phyloP scores from a whole-genome alignment of 306 rosid species.

The Castanopsis chinensis region DNA sequence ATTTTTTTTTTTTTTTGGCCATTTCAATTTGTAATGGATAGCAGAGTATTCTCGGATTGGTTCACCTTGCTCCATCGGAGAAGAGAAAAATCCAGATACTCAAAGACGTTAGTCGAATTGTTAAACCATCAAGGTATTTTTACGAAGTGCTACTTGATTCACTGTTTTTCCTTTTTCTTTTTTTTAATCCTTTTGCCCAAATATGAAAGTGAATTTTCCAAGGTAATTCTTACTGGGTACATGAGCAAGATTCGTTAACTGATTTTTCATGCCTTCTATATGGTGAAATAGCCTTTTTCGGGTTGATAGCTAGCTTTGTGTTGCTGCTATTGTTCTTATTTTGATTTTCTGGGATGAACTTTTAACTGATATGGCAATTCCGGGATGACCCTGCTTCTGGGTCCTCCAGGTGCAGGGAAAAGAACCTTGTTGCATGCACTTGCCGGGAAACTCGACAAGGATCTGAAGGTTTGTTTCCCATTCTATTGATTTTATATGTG shows the following conservation, averaged over 20 bases:
- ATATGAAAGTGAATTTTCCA: not conserved
- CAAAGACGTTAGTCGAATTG: constrained; percentile 58
- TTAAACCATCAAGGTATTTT: constrained; percentile 73
- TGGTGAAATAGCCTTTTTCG: not conserved
- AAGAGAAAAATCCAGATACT: constrained; percentile 63
- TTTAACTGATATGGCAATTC: not conserved
- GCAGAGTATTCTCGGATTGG: constrained; percentile 51
- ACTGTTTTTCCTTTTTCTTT: not conserved
- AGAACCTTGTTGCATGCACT: constrained; percentile 69
- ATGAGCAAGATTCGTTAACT: not conserved
- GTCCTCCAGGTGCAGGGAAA: constrained; percentile 84
- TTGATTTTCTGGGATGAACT: not conserved
- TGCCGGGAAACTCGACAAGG: constrained; percentile 63
- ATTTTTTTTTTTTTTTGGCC: not conserved
- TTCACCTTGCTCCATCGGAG: constrained; percentile 66
- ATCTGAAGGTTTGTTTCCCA: constrained; percentile 54
- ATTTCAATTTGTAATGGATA: not conserved
- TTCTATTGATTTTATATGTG: not conserved
- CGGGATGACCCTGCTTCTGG: constrained; percentile 62
- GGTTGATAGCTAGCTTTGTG: not conserved
- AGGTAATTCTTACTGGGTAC: not conserved
- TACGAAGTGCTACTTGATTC: not conserved
- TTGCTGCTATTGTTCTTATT: not conserved
- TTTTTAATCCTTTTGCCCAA: not conserved
- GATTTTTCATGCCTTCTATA: not conserved